Base-by-base conservation (phyloP, 257 asterid species). In the Parsonsia alboflavescens region DNA sequence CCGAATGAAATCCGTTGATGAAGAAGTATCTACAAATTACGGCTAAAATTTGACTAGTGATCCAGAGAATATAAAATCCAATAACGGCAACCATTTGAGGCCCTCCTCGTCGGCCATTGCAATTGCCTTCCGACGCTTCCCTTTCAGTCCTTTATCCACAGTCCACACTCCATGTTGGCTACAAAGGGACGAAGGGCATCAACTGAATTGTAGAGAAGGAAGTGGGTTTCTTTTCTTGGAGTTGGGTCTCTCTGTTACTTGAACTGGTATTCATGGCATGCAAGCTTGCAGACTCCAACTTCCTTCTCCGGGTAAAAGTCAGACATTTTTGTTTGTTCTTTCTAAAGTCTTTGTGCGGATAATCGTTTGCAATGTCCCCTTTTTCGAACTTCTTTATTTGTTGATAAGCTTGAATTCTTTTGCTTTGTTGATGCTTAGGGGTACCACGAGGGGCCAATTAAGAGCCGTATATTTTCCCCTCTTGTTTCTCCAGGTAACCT, bases 271-370 rank as follows among this genome's bases (percentile, higher is more conserved):
- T 17, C 69, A 92, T 92, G 97, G 96, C 98, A 66, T 86, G 89
- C 79, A 83, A 88, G 61, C 82, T 90, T 78, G 89, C 90, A 64
- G 82, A 82, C 54, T 86, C 91, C 45, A 78, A 83, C 77, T 89
- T 88, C 78, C 83, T 91, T 79, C 76, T 89, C 89, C 76, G 78
- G 96, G 97, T 90, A 82, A 24, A 36, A 28, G 10, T 70, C 10
- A n/a, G n/a, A n/a, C n/a, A 11, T 50, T 44, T 54, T 49, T 46
- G 42, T 53, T 9, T 57, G 71, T 78, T 12, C 71, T 26, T 62
- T 65, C 26, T 65, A 0, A 0, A 39, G 4, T 15, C 22, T 71
- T n/a, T 42, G 7, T 42, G 0, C 5, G 46, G 46, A 5, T 42
- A 42, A 5, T 5, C 0, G 46, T 42, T 42, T 42, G 7, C 0